Evolutionary conservation across 352 stramenopile genomes (phyloP).

Genomic region (Halophytophthora batemanensis): DNA sequence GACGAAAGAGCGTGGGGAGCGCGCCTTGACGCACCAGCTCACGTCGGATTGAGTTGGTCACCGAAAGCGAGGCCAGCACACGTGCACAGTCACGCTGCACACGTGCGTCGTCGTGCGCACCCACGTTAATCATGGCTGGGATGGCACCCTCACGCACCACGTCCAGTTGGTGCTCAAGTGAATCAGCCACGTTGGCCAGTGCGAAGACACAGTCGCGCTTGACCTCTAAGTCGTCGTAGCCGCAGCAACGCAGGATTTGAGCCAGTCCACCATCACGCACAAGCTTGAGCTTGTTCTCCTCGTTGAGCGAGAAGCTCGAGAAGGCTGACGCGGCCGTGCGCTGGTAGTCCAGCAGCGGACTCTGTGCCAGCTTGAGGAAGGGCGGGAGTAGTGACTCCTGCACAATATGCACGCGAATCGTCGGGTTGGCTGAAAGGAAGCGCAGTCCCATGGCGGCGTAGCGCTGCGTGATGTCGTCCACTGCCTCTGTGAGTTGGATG

Average conservation of each 20-base stretch:
- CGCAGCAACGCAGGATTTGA: slow-evolving; percentile 89
- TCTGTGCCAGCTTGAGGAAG: slow-evolving; percentile 92
- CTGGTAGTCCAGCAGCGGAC: slow-evolving; percentile 87
- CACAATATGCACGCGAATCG: slow-evolving; percentile 92
- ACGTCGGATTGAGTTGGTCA: slow-evolving; percentile 80
- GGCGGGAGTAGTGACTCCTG: slow-evolving; percentile 87
- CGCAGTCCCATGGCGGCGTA: slow-evolving; percentile 95
- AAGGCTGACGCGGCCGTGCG: slow-evolving; percentile 92
- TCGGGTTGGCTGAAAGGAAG: slow-evolving; percentile 92
- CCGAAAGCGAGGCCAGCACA: slow-evolving; percentile 89
- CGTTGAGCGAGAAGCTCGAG: slow-evolving; percentile 88
- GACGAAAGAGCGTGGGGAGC: slow-evolving; percentile 89
- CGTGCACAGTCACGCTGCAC: slow-evolving; percentile 93
- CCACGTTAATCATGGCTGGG: slow-evolving; percentile 69
- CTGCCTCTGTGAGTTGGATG: slow-evolving; percentile 83
- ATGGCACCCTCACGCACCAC: slow-evolving; percentile 88
- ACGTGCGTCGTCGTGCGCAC: slow-evolving; percentile 79
- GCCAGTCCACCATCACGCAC: slow-evolving; percentile 88
- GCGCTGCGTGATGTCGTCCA: slow-evolving; percentile 91
- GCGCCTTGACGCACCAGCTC: slow-evolving; percentile 82
- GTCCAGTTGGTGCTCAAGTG: slow-evolving; percentile 87
- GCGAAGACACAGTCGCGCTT: slow-evolving; percentile 91
- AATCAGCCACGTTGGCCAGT: slow-evolving; percentile 92
- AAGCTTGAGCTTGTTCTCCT: slow-evolving; percentile 94
- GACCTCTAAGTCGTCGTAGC: slow-evolving; percentile 91